Conservation (phyloP, 192 early-diverging fungal species). For the Backusella luteola region DNA sequence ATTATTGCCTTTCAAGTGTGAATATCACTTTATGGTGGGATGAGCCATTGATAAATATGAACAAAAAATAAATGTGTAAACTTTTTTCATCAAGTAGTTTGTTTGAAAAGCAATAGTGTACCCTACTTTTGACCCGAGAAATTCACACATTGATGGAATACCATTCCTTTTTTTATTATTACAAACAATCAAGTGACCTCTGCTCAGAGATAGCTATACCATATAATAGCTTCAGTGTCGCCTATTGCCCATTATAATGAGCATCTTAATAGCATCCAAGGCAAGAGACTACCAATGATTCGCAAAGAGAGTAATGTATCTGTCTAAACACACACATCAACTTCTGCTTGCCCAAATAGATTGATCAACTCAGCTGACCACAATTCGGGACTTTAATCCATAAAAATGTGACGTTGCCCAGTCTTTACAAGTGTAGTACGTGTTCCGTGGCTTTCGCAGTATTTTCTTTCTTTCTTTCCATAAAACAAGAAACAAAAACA, state of each 20-base stretch:
- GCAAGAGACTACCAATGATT: background rate
- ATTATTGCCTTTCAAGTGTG: too few species aligned
- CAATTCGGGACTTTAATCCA: background rate
- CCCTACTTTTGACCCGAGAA: too few species aligned
- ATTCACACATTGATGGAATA: too few species aligned
- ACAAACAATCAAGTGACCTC: background rate
- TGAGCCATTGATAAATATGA: too few species aligned
- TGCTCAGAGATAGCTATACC: background rate
- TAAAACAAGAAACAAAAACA: constrained; percentile 1
- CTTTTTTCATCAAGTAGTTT: too few species aligned
- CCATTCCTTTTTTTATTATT: background rate
- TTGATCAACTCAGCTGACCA: background rate
- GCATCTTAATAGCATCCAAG: background rate
- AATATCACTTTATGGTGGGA: too few species aligned
- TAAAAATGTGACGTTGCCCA: background rate
- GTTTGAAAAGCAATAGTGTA: too few species aligned
- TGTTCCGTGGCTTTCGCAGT: constrained; percentile 2
- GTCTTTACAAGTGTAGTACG: background rate
- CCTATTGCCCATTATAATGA: background rate
- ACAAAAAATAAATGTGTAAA: too few species aligned
- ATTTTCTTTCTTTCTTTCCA: background rate
- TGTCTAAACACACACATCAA: background rate
- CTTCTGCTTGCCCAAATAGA: background rate
- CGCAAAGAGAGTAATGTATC: background rate
- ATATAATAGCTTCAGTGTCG: background rate